Base-by-base conservation (phyloP, 495 filamentous ascomycete species). In the Viridothelium virens region DNA sequence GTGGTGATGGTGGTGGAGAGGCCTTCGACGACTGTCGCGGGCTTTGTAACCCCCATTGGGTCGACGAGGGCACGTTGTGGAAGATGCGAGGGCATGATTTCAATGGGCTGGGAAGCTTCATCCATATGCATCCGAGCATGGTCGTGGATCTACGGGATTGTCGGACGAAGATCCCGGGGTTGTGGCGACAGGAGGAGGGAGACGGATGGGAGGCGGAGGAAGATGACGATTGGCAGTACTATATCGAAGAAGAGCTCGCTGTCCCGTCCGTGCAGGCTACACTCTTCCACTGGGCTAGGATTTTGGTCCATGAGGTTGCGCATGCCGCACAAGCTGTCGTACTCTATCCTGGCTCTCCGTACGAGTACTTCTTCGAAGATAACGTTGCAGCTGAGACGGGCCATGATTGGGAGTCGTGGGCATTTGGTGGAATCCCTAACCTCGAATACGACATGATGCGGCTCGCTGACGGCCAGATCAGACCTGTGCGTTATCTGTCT, bases 341-440 rank as follows among this genome's bases (percentile, higher is more conserved):
- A 25, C 9, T 53, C 5, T 5, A 11, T 53, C 11, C 11, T 14
- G 16, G n/a, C 48, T 9, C 10, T 5, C 48, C 10, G 5, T 53
- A 18, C n/a, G 48, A 53, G 1, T 53, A 53, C 48, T 53, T 53
- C 18, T 53, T 53, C 18, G 48, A 53, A 25, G 48, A 53, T 18
- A n/a, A n/a, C 12, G 5, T 14, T 14, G 12, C 18, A 25, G 48
- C 48, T 14, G 48, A 53, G n/a, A n/a, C 48, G 16, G 48, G 48
- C 11, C 48, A 53, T 53, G 48, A 53, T 53, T 53, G 48, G 48
- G 48, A 53, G 18, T 9, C 48, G n/a, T 53, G 48, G 48, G n/a
- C 48, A n/a, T 53, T 53, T 53, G 48, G 2, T 14, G 48, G 48
- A 18, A 14, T 9, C n/a, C 48, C 48, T 14, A 5, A 53, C 5